Conservation (phyloP, 495 filamentous ascomycete species). For the Aspergillus egyptiacus region DNA sequence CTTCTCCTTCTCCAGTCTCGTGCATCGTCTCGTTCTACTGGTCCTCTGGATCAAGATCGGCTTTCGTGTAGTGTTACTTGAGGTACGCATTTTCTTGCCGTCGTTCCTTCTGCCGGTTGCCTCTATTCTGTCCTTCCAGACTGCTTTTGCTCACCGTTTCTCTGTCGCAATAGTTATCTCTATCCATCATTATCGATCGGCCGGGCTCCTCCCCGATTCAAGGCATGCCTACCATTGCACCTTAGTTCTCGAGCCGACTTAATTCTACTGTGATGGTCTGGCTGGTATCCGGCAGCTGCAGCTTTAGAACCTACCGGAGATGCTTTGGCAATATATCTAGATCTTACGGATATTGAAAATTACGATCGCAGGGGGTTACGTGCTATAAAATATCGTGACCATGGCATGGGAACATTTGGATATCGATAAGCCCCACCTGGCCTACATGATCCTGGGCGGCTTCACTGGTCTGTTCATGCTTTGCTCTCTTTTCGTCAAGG, state of each 20-base stretch:
- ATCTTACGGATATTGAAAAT: background rate
- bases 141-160: background rate
- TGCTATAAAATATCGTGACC: constrained; percentile 15
- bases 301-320: background rate
- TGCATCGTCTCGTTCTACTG: background rate
- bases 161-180: background rate
- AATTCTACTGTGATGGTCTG: constrained; percentile 7
- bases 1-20: constrained; percentile 7
- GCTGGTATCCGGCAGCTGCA: background rate
- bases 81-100: constrained; percentile 6
- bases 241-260: constrained; percentile 5
- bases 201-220: constrained; percentile 8
- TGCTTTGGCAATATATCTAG: background rate
- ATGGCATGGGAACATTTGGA: constrained; percentile 95
- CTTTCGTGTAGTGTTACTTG: background rate
- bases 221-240: constrained; percentile 5
- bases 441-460: constrained; percentile 96
- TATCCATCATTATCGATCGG: background rate
- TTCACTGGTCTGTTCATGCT: constrained; percentile 99
- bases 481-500: constrained; percentile 95
- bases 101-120: constrained; percentile 1
- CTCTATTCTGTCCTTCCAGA: background rate
- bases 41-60: background rate
- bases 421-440: constrained; percentile 93
- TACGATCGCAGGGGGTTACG: background rate